Base-by-base conservation (phyloP, 495 filamentous ascomycete genomes). In the Alectoria sarmentosa region DNA sequence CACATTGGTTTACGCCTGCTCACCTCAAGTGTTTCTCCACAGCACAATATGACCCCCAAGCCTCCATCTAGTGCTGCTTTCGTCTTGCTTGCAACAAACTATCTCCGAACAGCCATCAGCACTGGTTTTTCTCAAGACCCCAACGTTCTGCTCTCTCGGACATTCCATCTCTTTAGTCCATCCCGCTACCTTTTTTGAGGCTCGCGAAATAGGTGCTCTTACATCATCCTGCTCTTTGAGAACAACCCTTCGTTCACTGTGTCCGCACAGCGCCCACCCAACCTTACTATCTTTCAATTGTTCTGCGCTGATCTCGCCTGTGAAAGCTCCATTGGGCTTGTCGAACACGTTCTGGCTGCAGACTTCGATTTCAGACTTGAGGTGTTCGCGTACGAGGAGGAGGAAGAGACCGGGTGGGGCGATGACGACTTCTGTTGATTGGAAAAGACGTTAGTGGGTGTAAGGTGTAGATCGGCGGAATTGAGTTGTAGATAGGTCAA, bases 281-380 rank as follows among this genome's bases (percentile, higher is more conserved):
- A 98, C 88, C 70, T 84, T 84, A 77, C 82, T 83, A 76, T 97
- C 94, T 75, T 87, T 87, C 71, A 98, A 84, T 78, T 98, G 95
- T 66, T 86, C 79, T 65, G 91, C 91, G 69, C 84, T 88, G 80
- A 98, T 95, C 78, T 98, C 94, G 72, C 95, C 94, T 34, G 94
- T 98, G 83, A 90, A 97, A 65, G 95, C 94, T 70, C 95, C 94
- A 75, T 96, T 92, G 73, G 91, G 90, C 82, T 92, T 92, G 83
- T 97, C 88, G 78, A 84, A 98, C 76, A 97, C 90, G 73, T 98
- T 97, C 82, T 98, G 94, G 55, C 94, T 86, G 54, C 91, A 88
- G 61, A 98, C 89, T 67, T 88, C 84, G 71, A 97, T 82, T 63
- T 84, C 84, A 57, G 77, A 41, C 72, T 83, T 78, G 72, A 90